These are phyloP conservation scores for Neoscytalidium dimidiatum DNA, from an alignment of 2,329 filamentous ascomycete genomes.

Conservation along the genomic window DNA sequence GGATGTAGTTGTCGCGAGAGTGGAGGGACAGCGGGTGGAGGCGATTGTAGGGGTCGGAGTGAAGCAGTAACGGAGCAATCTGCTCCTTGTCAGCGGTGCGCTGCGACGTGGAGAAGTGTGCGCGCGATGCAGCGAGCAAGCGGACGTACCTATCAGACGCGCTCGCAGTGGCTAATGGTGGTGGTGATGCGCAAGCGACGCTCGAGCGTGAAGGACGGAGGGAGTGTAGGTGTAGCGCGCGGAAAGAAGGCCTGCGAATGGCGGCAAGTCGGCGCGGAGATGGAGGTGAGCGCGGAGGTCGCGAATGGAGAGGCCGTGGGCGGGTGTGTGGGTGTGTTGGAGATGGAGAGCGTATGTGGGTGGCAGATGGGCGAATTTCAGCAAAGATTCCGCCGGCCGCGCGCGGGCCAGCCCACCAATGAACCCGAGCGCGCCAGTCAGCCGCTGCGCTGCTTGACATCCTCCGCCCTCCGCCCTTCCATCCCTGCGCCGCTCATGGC, in stretches of 20 bases:
- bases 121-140: slow-evolving; percentile 3
- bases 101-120: not conserved
- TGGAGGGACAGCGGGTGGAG: not conserved
- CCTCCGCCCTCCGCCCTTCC: not conserved
- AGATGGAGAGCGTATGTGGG: slow-evolving; percentile 4
- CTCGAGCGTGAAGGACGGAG: not conserved
- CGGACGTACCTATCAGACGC: slow-evolving; percentile 15
- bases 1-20: slow-evolving; percentile 5
- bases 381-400: slow-evolving; percentile 15
- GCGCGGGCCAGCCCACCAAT: slow-evolving; percentile 12
- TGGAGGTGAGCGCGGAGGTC: not conserved
- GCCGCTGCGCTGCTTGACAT: slow-evolving; percentile 8
- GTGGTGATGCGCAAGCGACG: slow-evolving; percentile 10
- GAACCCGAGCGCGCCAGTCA: slow-evolving; percentile 3
- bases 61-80: slow-evolving; percentile 3
- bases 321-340: slow-evolving; percentile 15
- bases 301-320: slow-evolving; percentile 10
- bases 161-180: slow-evolving; percentile 5
- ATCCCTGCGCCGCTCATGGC: slow-evolving; percentile 8
- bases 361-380: slow-evolving; percentile 18
- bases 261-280: slow-evolving; percentile 6
- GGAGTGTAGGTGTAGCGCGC: not conserved
- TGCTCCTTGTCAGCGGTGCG: slow-evolving; percentile 4
- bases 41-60: not conserved
- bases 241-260: not conserved